A percentile compares a stretch with the other conserved stretches of the same genome.
Conservation (phyloP, 2,329 filamentous ascomycete genomes). For the Fusarium sp. region DNA sequence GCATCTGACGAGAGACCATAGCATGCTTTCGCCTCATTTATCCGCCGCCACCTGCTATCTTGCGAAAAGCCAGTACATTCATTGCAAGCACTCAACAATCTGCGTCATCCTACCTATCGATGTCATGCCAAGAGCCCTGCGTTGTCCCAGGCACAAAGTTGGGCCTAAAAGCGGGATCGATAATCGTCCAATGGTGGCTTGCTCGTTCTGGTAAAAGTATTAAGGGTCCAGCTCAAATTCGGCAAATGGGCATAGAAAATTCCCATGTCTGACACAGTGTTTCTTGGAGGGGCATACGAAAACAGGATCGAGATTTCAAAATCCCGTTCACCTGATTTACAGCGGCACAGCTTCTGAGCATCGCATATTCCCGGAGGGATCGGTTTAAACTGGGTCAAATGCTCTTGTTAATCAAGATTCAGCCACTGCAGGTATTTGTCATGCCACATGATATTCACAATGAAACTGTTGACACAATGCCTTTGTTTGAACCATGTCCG, state of each 20-base stretch:
- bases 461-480: background rate
- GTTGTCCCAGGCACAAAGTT: slow-evolving; percentile 5
- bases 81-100: background rate
- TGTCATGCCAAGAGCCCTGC: background rate
- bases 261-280: slow-evolving; percentile 15
- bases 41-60: background rate
- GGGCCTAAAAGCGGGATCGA: slow-evolving; percentile 8
- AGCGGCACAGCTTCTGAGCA: background rate
- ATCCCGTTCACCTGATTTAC: background rate
- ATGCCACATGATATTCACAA: background rate
- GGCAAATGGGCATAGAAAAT: slow-evolving; percentile 8
- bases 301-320: slow-evolving; percentile 15
- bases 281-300: slow-evolving; percentile 2
- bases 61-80: background rate
- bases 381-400: background rate
- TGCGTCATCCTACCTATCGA: background rate
- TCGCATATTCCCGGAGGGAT: background rate
- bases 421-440: background rate
- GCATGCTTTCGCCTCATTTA: slow-evolving; percentile 17
- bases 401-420: background rate
- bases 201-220: background rate
- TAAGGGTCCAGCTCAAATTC: slow-evolving; percentile 13
- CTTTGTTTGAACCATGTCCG: background rate
- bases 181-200: slow-evolving; percentile 11
- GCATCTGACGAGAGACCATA: slow-evolving; percentile 35